phyloP scores from a whole-genome alignment of 345 rosid genomes.

The Hibiscus trionum region DNA sequence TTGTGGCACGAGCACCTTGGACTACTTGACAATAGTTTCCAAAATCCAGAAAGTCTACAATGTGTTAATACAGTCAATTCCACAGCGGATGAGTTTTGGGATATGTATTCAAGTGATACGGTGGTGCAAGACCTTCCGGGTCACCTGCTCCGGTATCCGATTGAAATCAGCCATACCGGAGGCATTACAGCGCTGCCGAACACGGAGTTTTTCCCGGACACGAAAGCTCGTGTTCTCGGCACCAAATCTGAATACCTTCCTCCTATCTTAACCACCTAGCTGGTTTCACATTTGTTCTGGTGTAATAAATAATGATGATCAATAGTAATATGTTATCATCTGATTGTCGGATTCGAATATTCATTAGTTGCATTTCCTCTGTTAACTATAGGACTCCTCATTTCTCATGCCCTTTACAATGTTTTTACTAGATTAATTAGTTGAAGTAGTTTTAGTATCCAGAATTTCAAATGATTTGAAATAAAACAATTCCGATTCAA shows the following conservation, averaged over 20 bases:
- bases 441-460: too few relatives aligned
- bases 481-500: too few relatives aligned
- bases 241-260: background rate
- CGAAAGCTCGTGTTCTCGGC: constrained; percentile 7
- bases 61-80: constrained; percentile 9
- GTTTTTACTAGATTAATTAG: too few relatives aligned
- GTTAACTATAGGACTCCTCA: too few relatives aligned
- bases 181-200: background rate
- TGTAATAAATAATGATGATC: too few relatives aligned
- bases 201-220: constrained; percentile 10
- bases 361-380: too few relatives aligned
- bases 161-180: constrained; percentile 1
- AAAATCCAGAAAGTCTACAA: background rate
- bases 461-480: too few relatives aligned
- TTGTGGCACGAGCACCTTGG: constrained; percentile 15
- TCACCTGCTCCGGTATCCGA: constrained; percentile 12
- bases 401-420: too few relatives aligned
- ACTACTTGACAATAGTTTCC: background rate
- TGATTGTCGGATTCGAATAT: too few relatives aligned
- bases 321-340: too few relatives aligned
- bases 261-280: background rate
- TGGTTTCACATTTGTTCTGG: too few relatives aligned
- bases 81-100: constrained; percentile 3
- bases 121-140: background rate
- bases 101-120: background rate